A percentile compares a stretch with the other conserved stretches of the same genome.
Evolutionary conservation across 805 yeast genomes (phyloP).

Genomic region (Teunomyces funiuensis): DNA sequence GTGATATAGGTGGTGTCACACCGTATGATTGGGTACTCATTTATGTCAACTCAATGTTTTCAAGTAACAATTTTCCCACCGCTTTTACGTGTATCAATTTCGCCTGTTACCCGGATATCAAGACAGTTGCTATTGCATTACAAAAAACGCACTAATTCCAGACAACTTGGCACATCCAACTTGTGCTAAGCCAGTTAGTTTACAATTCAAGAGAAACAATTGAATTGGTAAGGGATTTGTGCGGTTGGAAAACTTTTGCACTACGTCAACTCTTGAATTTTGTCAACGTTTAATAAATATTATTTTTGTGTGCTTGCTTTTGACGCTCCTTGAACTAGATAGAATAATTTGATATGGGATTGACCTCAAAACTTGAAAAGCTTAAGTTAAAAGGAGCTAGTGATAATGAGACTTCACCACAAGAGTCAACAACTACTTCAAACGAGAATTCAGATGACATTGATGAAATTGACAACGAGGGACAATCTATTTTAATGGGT

Average conservation of each 20-base stretch:
- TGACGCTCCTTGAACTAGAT: neutral
- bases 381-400: conserved; percentile 18
- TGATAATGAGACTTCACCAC: conserved; percentile 9
- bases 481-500: conserved; percentile 81
- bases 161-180: neutral
- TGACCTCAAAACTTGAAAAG: conserved; percentile 28
- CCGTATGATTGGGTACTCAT: conserved; percentile 46
- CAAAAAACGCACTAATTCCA: too few relatives aligned
- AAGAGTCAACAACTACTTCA: neutral
- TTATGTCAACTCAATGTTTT: neutral
- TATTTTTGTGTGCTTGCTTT: too few relatives aligned
- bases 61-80: neutral
- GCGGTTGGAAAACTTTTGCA: neutral
- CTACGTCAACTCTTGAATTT: neutral
- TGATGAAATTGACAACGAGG: conserved; percentile 90
- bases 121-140: neutral
- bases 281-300: too few relatives aligned
- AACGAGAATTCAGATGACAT: conserved; percentile 57
- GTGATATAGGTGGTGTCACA: conserved; percentile 80
- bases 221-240: neutral
- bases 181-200: neutral
- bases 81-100: neutral
- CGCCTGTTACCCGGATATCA: neutral
- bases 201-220: neutral
- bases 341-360: conserved; percentile 22